These are phyloP conservation scores for Diutina neorugosa DNA, from an alignment of 1,139 yeast species.

Conservation along the genomic window DNA sequence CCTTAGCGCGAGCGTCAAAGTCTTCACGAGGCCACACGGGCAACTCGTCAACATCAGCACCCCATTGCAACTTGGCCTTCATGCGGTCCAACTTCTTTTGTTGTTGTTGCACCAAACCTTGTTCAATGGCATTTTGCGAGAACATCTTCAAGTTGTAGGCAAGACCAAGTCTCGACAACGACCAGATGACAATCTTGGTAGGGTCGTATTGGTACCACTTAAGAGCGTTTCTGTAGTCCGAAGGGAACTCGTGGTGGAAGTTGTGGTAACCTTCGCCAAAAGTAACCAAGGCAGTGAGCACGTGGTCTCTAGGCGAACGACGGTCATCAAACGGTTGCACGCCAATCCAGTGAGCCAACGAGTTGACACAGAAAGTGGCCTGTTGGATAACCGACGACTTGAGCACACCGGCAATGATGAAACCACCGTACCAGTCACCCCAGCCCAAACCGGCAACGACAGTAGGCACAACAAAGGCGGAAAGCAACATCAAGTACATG, in stretches of 20 bases:
- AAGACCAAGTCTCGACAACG: conserved; percentile 64
- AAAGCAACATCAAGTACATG: conserved; percentile 48
- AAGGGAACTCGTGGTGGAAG: conserved; percentile 98
- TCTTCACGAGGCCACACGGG: conserved; percentile 89
- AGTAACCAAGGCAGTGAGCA: conserved; percentile 85
- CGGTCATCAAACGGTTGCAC: conserved; percentile 96
- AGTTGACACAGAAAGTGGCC: conserved; percentile 97
- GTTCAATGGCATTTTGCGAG: conserved; percentile 92
- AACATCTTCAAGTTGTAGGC: conserved; percentile 88
- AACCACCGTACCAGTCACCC: conserved; percentile 90
- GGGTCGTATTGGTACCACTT: conserved; percentile 99
- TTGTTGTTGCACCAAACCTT: conserved; percentile 78
- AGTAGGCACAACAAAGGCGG: conserved; percentile 68
- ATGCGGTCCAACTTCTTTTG: conserved; percentile 86
- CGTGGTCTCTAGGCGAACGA: conserved; percentile 95
- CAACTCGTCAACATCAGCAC: conserved; percentile 67
- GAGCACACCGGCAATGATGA: conserved; percentile 79
- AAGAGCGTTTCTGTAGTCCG: conserved; percentile 95
- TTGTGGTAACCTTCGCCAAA: conserved; percentile 99
- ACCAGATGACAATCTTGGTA: conserved; percentile 71
- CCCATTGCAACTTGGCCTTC: conserved; percentile 82
- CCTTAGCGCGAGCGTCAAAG: conserved; percentile 55
- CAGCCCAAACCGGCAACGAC: conserved; percentile 67
- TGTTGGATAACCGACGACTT: conserved; percentile 84
- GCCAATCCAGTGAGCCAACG: conserved; percentile 98